These are phyloP conservation scores for Ceratocystis huliohia DNA, from an alignment of 2,329 filamentous ascomycete genomes.

Conservation along the genomic window DNA sequence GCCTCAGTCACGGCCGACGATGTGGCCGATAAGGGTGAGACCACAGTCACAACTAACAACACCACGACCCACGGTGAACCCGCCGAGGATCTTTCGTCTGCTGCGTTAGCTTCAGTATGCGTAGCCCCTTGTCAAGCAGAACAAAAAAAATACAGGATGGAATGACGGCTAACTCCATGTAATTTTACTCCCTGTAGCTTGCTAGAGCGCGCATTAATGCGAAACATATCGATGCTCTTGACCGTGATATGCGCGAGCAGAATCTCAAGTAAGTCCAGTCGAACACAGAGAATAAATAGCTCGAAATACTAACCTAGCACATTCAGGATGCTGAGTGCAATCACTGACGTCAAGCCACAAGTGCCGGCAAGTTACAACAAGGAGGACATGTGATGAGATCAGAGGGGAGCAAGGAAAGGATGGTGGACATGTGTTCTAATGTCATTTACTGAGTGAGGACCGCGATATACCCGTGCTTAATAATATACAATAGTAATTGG, in stretches of 20 bases:
- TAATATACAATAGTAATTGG: constrained; percentile 4
- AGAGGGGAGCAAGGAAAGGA: neutral
- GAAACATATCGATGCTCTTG: constrained; percentile 41
- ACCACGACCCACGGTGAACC: constrained; percentile 29
- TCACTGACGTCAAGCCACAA: constrained; percentile 19
- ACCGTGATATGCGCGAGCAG: constrained; percentile 44
- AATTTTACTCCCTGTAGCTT: constrained; percentile 20
- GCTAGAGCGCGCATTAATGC: constrained; percentile 29
- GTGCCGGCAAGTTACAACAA: constrained; percentile 14
- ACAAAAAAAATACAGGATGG: neutral
- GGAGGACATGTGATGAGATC: constrained; percentile 1
- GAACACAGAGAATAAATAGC: neutral
- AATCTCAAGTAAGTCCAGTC: constrained; percentile 33
- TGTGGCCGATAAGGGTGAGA: constrained; percentile 14
- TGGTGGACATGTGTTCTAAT: neutral
- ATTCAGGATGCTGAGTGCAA: constrained; percentile 17
- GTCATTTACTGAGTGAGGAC: constrained; percentile 6
- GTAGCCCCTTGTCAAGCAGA: constrained; percentile 9
- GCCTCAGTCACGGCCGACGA: constrained; percentile 23
- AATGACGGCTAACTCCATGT: neutral
- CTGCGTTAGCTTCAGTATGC: constrained; percentile 56
- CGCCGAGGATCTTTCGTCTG: constrained; percentile 50
- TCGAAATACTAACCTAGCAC: neutral
- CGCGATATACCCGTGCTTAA: constrained; percentile 13
- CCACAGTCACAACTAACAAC: constrained; percentile 23